Percentiles rank a stretch among this genome's conserved stretches.
Conservation (phyloP, 768 basidiomycete species). For the Candolleomyces eurysporus region DNA sequence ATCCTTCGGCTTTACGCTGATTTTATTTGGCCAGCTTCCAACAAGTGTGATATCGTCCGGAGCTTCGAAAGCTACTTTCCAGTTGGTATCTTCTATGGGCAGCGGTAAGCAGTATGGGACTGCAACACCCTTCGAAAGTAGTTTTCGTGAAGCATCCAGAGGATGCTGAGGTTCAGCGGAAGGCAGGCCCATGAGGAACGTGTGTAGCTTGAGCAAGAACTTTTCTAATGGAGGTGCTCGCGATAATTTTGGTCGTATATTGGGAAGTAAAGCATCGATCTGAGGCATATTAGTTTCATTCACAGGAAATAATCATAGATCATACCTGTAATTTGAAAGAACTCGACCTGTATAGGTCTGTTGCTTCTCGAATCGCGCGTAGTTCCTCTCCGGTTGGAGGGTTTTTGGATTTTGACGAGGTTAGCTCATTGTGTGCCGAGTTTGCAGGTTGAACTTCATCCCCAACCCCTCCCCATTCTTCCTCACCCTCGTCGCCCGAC, state of each 20-base stretch:
- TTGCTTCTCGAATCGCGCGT: slow-evolving; percentile 67
- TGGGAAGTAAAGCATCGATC: slow-evolving; percentile 81
- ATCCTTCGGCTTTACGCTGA: slow-evolving; percentile 71
- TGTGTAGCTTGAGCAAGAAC: slow-evolving; percentile 67
- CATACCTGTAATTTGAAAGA: slow-evolving; percentile 82
- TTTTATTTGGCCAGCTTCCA: slow-evolving; percentile 85
- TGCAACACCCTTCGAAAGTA: slow-evolving; percentile 53
- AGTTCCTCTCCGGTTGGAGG: slow-evolving; percentile 73
- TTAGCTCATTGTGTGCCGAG: not conserved
- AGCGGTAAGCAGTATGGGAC: slow-evolving; percentile 70
- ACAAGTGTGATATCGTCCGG: slow-evolving; percentile 76
- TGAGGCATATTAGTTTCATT: slow-evolving; percentile 26
- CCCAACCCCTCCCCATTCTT: slow-evolving; percentile 13
- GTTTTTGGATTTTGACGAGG: slow-evolving; percentile 36
- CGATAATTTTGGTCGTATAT: slow-evolving; percentile 64
- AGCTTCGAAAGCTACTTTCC: slow-evolving; percentile 81
- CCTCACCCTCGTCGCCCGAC: slow-evolving; percentile 1
- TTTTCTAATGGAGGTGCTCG: slow-evolving; percentile 58
- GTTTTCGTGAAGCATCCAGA: slow-evolving; percentile 54
- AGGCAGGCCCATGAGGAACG: slow-evolving; percentile 59
- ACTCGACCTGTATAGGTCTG: slow-evolving; percentile 71
- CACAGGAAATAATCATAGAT: not conserved
- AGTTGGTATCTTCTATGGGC: slow-evolving; percentile 78
- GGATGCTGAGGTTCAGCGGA: slow-evolving; percentile 62
- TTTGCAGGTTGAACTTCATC: not conserved